Conservation (phyloP, 1,284 basidiomycete genomes). For the Boletellus sp. region DNA sequence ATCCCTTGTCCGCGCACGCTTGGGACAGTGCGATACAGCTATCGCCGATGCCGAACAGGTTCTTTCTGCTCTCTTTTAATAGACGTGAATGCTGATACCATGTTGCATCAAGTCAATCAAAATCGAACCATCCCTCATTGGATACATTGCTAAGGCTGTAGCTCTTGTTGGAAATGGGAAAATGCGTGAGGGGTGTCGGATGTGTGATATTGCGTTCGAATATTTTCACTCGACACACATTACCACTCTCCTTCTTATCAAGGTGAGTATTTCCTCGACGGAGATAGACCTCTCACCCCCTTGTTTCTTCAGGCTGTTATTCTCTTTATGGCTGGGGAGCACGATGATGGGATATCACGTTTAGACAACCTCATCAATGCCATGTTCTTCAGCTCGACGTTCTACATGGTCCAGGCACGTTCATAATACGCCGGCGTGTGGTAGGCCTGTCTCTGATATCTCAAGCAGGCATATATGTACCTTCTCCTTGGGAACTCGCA, state of each 20-base stretch:
- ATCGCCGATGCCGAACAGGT: slow-evolving; percentile 4
- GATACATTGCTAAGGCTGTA: background rate
- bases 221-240: background rate
- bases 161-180: background rate
- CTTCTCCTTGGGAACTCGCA: no score
- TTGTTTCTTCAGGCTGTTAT: background rate
- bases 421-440: no score
- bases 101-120: background rate
- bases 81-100: background rate
- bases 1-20: slow-evolving; percentile 2
- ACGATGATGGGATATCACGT: background rate
- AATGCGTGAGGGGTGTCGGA: background rate
- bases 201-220: background rate
- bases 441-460: no score
- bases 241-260: background rate
- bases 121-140: background rate
- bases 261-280: background rate
- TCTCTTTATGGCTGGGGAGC: background rate
- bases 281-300: background rate
- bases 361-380: background rate
- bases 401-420: background rate
- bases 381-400: background rate
- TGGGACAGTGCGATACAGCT: background rate
- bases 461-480: no score
- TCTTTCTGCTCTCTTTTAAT: background rate